Percentiles rank a stretch among this genome's conserved stretches.
Conservation (phyloP, 805 yeast species). For the Wickerhamomyces canadensis region DNA sequence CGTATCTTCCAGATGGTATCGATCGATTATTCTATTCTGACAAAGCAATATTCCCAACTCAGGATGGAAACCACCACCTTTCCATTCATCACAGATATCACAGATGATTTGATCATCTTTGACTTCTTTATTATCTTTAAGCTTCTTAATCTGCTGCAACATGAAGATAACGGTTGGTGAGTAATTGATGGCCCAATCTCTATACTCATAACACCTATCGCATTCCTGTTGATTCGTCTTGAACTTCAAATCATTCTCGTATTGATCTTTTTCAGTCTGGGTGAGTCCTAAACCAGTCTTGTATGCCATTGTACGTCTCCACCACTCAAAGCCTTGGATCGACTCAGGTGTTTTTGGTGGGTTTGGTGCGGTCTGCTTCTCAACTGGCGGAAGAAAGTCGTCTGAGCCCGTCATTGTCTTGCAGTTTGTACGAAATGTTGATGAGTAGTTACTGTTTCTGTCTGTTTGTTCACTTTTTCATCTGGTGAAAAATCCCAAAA, state of each 20-base stretch:
- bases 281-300: conserved; percentile 63
- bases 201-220: conserved; percentile 60
- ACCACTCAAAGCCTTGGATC: conserved; percentile 63
- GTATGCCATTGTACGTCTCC: conserved; percentile 69
- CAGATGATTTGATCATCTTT: conserved; percentile 57
- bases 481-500: neutral
- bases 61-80: conserved; percentile 93
- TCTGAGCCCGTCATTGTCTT: neutral
- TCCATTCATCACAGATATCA: conserved; percentile 74
- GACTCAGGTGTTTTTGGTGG: conserved; percentile 12
- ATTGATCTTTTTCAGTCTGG: conserved; percentile 44
- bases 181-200: conserved; percentile 73
- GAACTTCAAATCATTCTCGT: conserved; percentile 47
- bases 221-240: conserved; percentile 51
- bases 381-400: conserved; percentile 2
- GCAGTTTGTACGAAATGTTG: neutral
- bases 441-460: neutral
- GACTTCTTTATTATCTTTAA: conserved; percentile 51
- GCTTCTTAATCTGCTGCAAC: conserved; percentile 72
- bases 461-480: neutral
- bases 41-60: conserved; percentile 82
- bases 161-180: conserved; percentile 86
- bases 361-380: conserved; percentile 3
- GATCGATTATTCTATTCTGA: conserved; percentile 63
- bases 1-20: conserved; percentile 85